phyloP scores from a whole-genome alignment of 495 filamentous ascomycete species.

The Podospora tetraspora region DNA sequence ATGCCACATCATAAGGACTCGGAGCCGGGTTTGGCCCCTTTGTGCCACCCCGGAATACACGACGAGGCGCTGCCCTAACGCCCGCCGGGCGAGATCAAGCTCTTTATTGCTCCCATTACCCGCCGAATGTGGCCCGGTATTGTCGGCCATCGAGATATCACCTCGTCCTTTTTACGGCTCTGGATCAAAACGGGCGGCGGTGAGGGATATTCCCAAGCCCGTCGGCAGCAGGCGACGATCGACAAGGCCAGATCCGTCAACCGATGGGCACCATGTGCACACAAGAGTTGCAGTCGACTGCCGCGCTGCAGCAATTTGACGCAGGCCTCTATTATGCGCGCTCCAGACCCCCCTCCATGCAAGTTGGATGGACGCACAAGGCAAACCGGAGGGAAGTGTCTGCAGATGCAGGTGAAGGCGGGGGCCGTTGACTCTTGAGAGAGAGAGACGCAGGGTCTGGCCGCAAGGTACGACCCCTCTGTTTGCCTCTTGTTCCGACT shows the following conservation, averaged over 20 bases:
- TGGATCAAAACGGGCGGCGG: background rate
- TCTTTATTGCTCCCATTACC: constrained; percentile 3
- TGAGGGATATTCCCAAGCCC: background rate
- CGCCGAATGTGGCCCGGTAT: background rate
- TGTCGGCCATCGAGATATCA: background rate
- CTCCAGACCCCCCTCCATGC: background rate
- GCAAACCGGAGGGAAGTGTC: background rate
- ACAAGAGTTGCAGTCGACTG: background rate
- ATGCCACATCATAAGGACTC: constrained; percentile 18
- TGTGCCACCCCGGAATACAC: constrained; percentile 11
- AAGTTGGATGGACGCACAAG: background rate
- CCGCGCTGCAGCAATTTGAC: background rate
- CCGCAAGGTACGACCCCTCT: background rate
- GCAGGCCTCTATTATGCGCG: constrained; percentile 1
- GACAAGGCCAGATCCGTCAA: background rate
- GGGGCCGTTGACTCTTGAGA: background rate
- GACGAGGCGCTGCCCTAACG: background rate
- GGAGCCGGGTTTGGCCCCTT: constrained; percentile 18
- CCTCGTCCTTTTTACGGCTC: background rate
- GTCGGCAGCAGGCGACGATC: background rate
- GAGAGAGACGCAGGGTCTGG: background rate
- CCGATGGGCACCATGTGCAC: background rate
- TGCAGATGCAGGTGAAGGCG: background rate
- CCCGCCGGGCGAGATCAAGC: background rate
- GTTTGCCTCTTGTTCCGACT: background rate